These are phyloP conservation scores for Thielaviopsis musarum DNA, from an alignment of 2,329 filamentous ascomycete genomes.

Conservation along the genomic window DNA sequence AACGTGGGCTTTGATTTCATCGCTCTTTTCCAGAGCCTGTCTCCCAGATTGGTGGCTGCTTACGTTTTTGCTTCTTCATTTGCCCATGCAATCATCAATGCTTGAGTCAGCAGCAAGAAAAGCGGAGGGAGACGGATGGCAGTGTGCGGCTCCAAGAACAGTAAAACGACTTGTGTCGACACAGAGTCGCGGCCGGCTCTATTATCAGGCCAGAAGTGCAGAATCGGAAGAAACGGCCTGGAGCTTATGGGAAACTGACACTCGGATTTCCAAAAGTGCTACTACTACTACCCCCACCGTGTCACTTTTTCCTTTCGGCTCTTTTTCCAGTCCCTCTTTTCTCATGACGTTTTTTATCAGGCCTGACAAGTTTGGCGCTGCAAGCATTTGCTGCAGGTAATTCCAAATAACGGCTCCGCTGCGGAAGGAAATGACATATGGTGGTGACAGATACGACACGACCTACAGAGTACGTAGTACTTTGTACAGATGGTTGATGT, in stretches of 20 bases:
- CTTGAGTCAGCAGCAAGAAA: not conserved
- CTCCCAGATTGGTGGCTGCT: not conserved
- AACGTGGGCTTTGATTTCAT: slow-evolving; percentile 27
- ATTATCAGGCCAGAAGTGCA: not conserved
- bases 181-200: not conserved
- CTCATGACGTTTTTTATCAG: not conserved
- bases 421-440: not conserved
- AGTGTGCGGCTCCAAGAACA: not conserved
- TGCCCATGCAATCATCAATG: not conserved
- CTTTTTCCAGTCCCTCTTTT: not conserved
- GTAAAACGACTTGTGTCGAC: not conserved
- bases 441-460: not conserved
- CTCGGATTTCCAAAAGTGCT: not conserved
- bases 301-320: not conserved
- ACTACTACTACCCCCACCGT: not conserved
- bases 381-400: not conserved
- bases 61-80: not conserved
- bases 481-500: not conserved
- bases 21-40: slow-evolving; percentile 31
- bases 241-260: not conserved
- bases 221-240: too few species aligned
- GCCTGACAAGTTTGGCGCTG: not conserved
- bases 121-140: not conserved
- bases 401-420: not conserved
- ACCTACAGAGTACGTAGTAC: too few species aligned